Evolutionary conservation across 345 rosid species (phyloP).

Genomic region (Hibiscus mutabilis): DNA sequence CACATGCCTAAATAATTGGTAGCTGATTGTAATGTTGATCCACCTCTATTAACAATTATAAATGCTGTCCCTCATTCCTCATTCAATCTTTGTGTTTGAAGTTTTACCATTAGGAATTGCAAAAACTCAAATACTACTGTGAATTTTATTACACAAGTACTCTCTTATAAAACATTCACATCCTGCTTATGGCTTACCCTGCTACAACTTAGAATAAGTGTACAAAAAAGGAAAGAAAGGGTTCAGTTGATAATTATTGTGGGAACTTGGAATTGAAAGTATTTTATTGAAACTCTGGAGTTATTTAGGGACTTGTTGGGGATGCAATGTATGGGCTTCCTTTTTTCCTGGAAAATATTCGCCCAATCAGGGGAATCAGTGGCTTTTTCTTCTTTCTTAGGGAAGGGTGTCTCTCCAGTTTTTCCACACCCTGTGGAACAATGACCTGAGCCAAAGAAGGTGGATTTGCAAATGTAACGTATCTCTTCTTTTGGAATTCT

Average conservation of each 20-base stretch:
- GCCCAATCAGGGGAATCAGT: conserved; percentile 57
- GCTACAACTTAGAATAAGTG: background rate
- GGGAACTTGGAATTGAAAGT: background rate
- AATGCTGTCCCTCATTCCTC: background rate
- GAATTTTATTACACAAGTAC: background rate
- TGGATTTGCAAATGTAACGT: conserved; percentile 61
- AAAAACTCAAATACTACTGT: background rate
- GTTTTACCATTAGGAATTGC: background rate
- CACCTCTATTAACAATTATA: background rate
- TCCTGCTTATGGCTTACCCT: background rate
- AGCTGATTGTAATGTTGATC: background rate
- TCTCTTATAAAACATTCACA: conserved; percentile 1
- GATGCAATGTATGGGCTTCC: conserved; percentile 20
- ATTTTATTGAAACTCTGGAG: background rate
- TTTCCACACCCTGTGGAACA: conserved; percentile 28
- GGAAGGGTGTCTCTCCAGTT: conserved; percentile 66
- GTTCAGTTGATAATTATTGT: background rate
- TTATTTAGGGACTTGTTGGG: background rate
- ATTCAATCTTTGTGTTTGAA: too few relatives aligned
- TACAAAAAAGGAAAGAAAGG: background rate
- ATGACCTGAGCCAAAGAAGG: conserved; percentile 27
- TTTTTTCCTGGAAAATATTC: conserved; percentile 61
- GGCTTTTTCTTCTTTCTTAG: conserved; percentile 57
- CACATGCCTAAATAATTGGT: background rate
- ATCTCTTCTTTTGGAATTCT: conserved; percentile 60